Percentiles rank a stretch among this genome's conserved stretches.
Conservation (phyloP, 139 green algal species). For the Spirogloea muscicola region DNA sequence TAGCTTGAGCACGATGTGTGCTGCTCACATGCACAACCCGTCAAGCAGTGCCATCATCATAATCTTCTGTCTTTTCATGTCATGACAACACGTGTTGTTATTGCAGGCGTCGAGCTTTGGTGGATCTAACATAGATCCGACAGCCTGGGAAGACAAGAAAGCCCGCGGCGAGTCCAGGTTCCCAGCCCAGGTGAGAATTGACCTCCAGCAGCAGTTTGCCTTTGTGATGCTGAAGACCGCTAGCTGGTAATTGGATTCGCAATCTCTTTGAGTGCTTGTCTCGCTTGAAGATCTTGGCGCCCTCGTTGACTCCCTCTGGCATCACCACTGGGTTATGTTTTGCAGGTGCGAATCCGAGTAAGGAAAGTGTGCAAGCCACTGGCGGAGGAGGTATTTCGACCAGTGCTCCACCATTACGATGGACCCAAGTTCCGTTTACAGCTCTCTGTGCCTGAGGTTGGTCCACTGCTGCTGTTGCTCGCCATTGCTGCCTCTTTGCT, state of each 20-base stretch:
- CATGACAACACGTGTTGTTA: not conserved
- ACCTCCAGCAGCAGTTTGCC: not conserved
- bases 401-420: slow-evolving; percentile 38
- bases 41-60: not conserved
- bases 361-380: slow-evolving; percentile 20
- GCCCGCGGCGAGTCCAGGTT: slow-evolving; percentile 29
- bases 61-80: not conserved
- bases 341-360: slow-evolving; percentile 30
- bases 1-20: too few relatives aligned
- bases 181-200: slow-evolving; percentile 27
- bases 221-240: not conserved
- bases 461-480: too few relatives aligned
- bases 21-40: not conserved
- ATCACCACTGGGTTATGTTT: too few relatives aligned
- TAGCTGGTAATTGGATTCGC: too few relatives aligned
- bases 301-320: too few relatives aligned
- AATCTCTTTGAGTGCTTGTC: too few relatives aligned
- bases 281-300: too few relatives aligned
- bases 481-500: too few relatives aligned
- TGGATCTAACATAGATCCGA: slow-evolving; percentile 35
- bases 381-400: slow-evolving; percentile 35
- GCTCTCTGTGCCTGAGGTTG: slow-evolving; percentile 36
- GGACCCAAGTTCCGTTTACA: slow-evolving; percentile 37
- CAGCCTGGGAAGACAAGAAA: slow-evolving; percentile 42
- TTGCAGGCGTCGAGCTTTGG: slow-evolving; percentile 34